Evolutionary conservation across 192 early-diverging fungal genomes (phyloP).

Genomic region (Linnemannia schmuckeri): DNA sequence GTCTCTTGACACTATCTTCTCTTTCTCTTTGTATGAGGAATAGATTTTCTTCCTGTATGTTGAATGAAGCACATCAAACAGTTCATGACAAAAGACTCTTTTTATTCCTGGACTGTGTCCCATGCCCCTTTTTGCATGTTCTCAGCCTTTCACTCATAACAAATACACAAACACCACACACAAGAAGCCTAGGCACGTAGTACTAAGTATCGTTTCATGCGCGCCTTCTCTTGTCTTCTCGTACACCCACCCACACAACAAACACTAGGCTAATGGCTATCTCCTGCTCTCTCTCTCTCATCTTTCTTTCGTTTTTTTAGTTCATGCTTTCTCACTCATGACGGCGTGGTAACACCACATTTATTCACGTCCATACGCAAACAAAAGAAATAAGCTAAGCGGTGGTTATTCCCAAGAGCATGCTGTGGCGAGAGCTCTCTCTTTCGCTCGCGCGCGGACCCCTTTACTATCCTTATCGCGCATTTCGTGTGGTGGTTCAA

Average conservation of each 20-base stretch:
- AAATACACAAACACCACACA: not conserved
- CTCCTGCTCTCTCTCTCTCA: not conserved
- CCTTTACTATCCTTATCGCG: not conserved
- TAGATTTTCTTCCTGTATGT: not conserved
- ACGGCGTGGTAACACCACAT: constrained; percentile 7
- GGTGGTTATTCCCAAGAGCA: not conserved
- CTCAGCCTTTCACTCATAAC: not conserved
- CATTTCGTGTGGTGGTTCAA: no score
- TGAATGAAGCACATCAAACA: not conserved
- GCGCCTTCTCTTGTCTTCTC: not conserved
- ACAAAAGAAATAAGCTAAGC: not conserved
- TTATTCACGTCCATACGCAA: not conserved
- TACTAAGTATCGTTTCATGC: not conserved
- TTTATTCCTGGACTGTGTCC: not conserved
- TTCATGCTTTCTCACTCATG: not conserved
- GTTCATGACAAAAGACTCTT: not conserved
- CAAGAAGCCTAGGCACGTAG: not conserved
- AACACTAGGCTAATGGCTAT: not conserved
- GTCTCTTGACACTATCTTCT: not conserved
- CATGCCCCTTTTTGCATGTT: not conserved
- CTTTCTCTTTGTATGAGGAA: not conserved
- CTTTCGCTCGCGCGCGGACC: not conserved
- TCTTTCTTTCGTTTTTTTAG: not conserved
- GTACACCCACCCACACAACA: not conserved
- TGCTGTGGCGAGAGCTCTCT: not conserved